Conservation (phyloP, 352 stramenopile species). For the Globisporangium canariense region DNA sequence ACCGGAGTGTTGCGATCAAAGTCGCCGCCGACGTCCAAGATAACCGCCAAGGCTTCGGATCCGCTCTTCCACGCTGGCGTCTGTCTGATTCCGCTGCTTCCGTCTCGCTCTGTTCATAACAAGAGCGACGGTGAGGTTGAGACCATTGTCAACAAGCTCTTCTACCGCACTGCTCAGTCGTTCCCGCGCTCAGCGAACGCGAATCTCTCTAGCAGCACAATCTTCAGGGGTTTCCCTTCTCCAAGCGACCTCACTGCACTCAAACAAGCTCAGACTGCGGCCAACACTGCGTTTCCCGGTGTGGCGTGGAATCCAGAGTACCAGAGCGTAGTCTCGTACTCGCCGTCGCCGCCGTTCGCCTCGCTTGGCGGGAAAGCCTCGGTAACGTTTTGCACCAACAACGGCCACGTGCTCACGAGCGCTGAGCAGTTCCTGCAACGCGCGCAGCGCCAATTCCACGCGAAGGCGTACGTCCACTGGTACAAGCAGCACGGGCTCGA, state of each 20-base stretch:
- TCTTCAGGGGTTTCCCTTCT: constrained; percentile 10
- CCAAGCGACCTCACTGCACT: neutral
- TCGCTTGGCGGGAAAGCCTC: constrained; percentile 14
- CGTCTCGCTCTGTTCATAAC: neutral
- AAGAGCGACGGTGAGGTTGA: constrained; percentile 4
- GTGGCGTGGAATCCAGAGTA: constrained; percentile 15
- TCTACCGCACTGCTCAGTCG: constrained; percentile 17
- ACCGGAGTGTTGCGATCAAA: constrained; percentile 2
- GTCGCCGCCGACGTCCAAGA: neutral
- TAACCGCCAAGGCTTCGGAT: neutral
- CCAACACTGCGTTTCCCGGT: constrained; percentile 11
- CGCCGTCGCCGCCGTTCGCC: constrained; percentile 20
- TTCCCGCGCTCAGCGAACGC: constrained; percentile 6
- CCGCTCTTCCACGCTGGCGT: constrained; percentile 16
- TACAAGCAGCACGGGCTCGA: constrained; percentile 44
- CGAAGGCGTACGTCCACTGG: constrained; percentile 39
- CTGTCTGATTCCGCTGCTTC: constrained; percentile 5
- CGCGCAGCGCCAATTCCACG: constrained; percentile 30
- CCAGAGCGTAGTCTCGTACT: constrained; percentile 4
- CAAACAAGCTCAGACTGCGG: constrained; percentile 2
- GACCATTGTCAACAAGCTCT: constrained; percentile 6
- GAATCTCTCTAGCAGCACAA: constrained; percentile 6
- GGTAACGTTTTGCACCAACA: constrained; percentile 28
- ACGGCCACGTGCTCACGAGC: constrained; percentile 26
- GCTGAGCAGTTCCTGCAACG: constrained; percentile 31